Base-by-base conservation (phyloP, 805 yeast genomes). In the Candida pseudofarinosa region DNA sequence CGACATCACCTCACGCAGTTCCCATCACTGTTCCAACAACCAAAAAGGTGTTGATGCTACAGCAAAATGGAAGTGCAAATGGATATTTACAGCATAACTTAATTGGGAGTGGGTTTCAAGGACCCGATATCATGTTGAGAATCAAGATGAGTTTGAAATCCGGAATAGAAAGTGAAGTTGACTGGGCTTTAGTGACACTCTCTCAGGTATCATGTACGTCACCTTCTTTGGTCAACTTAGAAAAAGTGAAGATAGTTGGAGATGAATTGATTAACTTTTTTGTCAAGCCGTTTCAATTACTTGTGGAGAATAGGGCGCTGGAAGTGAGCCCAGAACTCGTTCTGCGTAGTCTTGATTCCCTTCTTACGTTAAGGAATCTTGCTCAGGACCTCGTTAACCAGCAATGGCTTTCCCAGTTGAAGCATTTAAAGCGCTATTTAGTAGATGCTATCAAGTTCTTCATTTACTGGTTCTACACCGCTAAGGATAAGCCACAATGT, bases 321-420 rank as follows among this genome's bases (percentile, higher is more conserved):
- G 39, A 51, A 17, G 41, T 63, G 19, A 49, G 51, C 14, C 52
- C 51, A 19, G 51, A 50, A 8, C 35, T 47, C 17, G 46, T 69
- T 34, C 53, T 58, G 35, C 52, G 53, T 38, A 59, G 70, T 44
- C 62, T 66, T 38, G 70, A 69, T 55, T 73, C 84, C 5, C 72
- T 83, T 52, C 69, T 93, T 35, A 77, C 86, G 15, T 67, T 93
- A 43, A 74, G 98, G 56, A 93, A 93, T 61, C 65, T 87, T 37
- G 78, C 87, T 2, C 95, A 91, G 58, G 96, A 89, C 59, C 76
- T 85, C 10, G 84, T 77, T 36, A 85, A 88, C 54, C 93, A 95
- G 34, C 88, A 85, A 58, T 72, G 83, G 55, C 65, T 93, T 47
- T 85, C 91, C 1, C 70, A 76, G 52, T 67, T 74, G 43, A 62